These are phyloP conservation scores for Calonectria henricotiae DNA, from an alignment of 2,329 filamentous ascomycete genomes.

Conservation along the genomic window DNA sequence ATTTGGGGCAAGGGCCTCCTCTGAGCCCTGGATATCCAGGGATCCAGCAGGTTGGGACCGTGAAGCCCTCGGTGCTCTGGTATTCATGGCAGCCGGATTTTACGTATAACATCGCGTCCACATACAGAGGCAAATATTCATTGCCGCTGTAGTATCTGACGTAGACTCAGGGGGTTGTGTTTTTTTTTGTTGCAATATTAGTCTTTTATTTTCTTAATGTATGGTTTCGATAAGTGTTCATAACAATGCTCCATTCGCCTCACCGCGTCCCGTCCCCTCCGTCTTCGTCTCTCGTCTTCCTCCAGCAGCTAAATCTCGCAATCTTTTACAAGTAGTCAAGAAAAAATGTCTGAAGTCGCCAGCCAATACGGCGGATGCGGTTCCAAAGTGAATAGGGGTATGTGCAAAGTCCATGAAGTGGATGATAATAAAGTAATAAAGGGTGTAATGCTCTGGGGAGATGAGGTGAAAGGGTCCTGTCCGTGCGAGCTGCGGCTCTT, in stretches of 20 bases:
- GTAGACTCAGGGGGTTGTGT: background rate
- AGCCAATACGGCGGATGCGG: constrained; percentile 37
- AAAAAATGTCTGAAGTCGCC: constrained; percentile 36
- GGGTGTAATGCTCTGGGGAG: constrained; percentile 33
- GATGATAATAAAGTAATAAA: constrained; percentile 37
- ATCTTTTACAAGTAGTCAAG: constrained; percentile 39
- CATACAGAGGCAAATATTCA: background rate
- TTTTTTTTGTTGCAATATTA: constrained; percentile 32
- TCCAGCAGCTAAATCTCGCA: constrained; percentile 33
- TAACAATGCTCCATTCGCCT: constrained; percentile 44
- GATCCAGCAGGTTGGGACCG: background rate
- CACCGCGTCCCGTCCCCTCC: constrained; percentile 21
- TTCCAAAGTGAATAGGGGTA: constrained; percentile 42
- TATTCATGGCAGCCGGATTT: background rate
- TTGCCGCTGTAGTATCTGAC: background rate
- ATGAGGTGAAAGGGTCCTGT: constrained; percentile 28
- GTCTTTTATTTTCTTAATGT: constrained; percentile 28
- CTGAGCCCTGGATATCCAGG: constrained; percentile 11
- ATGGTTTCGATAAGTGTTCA: constrained; percentile 35
- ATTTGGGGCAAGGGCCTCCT: background rate
- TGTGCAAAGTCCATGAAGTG: constrained; percentile 45
- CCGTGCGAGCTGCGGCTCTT: constrained; percentile 27
- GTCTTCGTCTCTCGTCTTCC: constrained; percentile 26
- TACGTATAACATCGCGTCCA: background rate
- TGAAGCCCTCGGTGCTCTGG: constrained; percentile 22